These are phyloP conservation scores for Cetraspora pellucida DNA, from an alignment of 192 early-diverging fungal genomes.

Conservation along the genomic window DNA sequence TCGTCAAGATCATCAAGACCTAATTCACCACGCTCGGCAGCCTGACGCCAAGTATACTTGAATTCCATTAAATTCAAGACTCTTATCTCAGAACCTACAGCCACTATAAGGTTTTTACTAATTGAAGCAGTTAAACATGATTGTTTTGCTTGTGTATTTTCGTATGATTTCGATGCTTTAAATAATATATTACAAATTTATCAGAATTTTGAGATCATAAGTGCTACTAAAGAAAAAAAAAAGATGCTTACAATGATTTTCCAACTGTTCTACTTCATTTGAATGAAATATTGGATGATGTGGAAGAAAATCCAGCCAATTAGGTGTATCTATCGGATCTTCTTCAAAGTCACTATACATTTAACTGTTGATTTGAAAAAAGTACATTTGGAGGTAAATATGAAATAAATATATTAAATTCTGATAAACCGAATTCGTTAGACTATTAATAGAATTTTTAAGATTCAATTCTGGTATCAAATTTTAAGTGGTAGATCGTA, in stretches of 20 bases:
- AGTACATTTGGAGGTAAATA: background rate
- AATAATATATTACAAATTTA: background rate
- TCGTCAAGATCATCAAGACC: background rate
- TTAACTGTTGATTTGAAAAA: background rate
- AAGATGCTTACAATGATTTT: background rate
- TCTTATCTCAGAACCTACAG: constrained; percentile 23
- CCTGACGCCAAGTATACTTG: constrained; percentile 1
- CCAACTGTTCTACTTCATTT: background rate
- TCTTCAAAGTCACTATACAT: constrained; percentile 8
- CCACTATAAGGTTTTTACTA: constrained; percentile 17
- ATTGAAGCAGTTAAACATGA: constrained; percentile 8
- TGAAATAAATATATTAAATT: background rate
- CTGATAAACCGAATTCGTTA: too few species aligned
- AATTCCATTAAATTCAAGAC: constrained; percentile 25
- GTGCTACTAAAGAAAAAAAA: background rate
- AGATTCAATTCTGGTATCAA: too few species aligned
- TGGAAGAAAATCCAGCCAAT: constrained; percentile 7
- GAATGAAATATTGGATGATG: constrained; percentile 23
- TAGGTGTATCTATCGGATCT: constrained; percentile 1
- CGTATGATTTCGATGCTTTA: background rate
- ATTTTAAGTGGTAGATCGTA: too few species aligned
- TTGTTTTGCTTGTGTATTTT: constrained; percentile 4
- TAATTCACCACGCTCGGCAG: background rate
- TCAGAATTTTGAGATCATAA: background rate
- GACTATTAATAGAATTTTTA: too few species aligned